Percentiles rank a stretch among this genome's conserved stretches.
phyloP scores from a whole-genome alignment of 371 early-diverging fungal genomes.

The Haplosporangium sp. region DNA sequence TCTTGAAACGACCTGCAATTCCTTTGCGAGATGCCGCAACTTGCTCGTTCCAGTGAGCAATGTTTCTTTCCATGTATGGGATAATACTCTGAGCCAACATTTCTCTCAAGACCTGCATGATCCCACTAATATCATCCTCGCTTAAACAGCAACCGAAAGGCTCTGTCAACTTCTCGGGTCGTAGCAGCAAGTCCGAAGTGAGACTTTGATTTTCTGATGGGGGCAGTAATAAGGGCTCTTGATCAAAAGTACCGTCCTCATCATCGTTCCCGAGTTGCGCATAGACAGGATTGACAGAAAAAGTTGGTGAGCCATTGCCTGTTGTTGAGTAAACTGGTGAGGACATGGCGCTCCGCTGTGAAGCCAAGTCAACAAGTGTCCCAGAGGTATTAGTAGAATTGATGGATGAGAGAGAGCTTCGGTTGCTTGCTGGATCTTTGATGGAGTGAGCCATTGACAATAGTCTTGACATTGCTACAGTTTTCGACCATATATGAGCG shows the following conservation, averaged over 20 bases:
- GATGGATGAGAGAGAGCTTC: slow-evolving; percentile 38
- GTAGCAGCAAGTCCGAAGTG: slow-evolving; percentile 27
- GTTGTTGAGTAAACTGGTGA: slow-evolving; percentile 45
- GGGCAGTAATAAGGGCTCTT: slow-evolving; percentile 16
- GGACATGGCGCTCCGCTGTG: slow-evolving; percentile 45
- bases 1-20: slow-evolving; percentile 87
- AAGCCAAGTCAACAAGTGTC: slow-evolving; percentile 32
- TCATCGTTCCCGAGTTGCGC: slow-evolving; percentile 48
- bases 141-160: slow-evolving; percentile 71
- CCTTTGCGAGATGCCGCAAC: slow-evolving; percentile 90
- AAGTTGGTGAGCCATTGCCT: slow-evolving; percentile 48
- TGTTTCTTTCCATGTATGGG: slow-evolving; percentile 91
- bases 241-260: slow-evolving; percentile 44
- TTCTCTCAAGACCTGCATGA: slow-evolving; percentile 69
- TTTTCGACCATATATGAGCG: slow-evolving; percentile 33
- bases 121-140: slow-evolving; percentile 63
- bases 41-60: slow-evolving; percentile 93
- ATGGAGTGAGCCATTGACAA: slow-evolving; percentile 31
- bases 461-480: slow-evolving; percentile 35
- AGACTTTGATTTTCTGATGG: slow-evolving; percentile 23
- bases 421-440: slow-evolving; percentile 24
- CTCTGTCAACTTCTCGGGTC: slow-evolving; percentile 47
- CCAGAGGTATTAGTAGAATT: slow-evolving; percentile 27
- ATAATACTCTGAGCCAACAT: slow-evolving; percentile 82
- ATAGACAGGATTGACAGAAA: slow-evolving; percentile 41